A percentile compares a stretch with the other conserved stretches of the same genome.
These are phyloP conservation scores for Sporothrix schenckii DNA, from an alignment of 2,329 filamentous ascomycete species.

Conservation along the genomic window DNA sequence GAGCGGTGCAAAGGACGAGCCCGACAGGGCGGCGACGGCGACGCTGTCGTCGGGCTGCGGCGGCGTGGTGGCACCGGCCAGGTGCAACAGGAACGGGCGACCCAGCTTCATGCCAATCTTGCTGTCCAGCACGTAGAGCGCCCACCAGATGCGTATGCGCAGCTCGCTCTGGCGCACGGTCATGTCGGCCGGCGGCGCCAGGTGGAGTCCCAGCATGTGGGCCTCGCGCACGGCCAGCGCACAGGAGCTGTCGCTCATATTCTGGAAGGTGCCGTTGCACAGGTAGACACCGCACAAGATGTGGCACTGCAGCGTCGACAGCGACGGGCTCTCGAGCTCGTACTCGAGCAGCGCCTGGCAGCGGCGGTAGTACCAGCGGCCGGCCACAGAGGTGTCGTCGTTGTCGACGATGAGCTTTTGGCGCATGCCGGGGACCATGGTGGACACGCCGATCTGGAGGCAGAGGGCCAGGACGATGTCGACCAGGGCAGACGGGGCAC, in stretches of 20 bases:
- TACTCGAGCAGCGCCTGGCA: slow-evolving; percentile 45
- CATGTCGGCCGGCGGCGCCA: slow-evolving; percentile 44
- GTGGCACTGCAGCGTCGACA: slow-evolving; percentile 48
- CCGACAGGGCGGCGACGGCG: not conserved
- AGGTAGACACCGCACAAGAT: slow-evolving; percentile 47
- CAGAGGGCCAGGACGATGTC: slow-evolving; percentile 52
- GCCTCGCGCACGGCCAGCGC: slow-evolving; percentile 44
- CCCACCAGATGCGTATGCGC: slow-evolving; percentile 31
- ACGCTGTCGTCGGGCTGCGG: not conserved
- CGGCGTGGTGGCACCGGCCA: not conserved
- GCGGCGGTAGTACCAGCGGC: slow-evolving; percentile 47
- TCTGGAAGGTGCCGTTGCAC: slow-evolving; percentile 44
- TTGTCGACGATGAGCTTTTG: slow-evolving; percentile 24
- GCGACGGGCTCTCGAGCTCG: slow-evolving; percentile 46
- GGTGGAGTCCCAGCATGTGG: slow-evolving; percentile 47
- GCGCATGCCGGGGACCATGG: slow-evolving; percentile 9
- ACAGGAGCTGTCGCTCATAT: slow-evolving; percentile 23
- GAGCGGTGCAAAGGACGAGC: slow-evolving; percentile 25
- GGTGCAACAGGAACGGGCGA: slow-evolving; percentile 24
- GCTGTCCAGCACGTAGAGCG: slow-evolving; percentile 30
- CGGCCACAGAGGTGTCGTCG: slow-evolving; percentile 43
- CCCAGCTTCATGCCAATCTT: slow-evolving; percentile 34
- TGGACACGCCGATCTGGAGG: slow-evolving; percentile 48
- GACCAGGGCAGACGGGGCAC: slow-evolving; percentile 49
- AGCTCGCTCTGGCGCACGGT: slow-evolving; percentile 29